Conservation (phyloP, 2,329 filamentous ascomycete genomes). For the Epichloe glyceriae region DNA sequence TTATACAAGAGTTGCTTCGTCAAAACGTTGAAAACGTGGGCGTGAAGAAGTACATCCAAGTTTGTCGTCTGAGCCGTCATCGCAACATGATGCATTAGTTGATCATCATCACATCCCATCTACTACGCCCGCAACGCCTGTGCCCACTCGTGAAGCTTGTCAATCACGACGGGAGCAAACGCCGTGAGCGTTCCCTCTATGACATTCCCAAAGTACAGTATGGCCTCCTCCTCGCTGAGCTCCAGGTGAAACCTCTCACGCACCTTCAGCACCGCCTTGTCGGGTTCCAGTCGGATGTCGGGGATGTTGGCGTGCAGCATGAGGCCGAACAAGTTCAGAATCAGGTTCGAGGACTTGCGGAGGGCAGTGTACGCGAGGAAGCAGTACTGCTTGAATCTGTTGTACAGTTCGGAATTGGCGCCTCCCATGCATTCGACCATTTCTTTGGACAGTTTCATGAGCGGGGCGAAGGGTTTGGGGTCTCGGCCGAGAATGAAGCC, state of each 20-base stretch:
- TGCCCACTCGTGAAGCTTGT: constrained; percentile 84
- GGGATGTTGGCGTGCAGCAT: constrained; percentile 98
- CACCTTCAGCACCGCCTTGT: constrained; percentile 90
- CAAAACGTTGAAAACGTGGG: no score
- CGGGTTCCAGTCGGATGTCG: constrained; percentile 81
- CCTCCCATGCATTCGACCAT: constrained; percentile 99
- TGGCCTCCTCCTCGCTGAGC: constrained; percentile 82
- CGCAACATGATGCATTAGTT: no score
- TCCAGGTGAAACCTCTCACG: constrained; percentile 90
- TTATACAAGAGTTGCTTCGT: no score
- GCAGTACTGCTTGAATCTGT: constrained; percentile 87
- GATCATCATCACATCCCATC: not conserved
- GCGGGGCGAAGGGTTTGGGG: constrained; percentile 90
- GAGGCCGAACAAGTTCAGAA: constrained; percentile 86
- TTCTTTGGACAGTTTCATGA: constrained; percentile 93
- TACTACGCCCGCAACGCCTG: constrained; percentile 70
- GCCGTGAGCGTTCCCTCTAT: constrained; percentile 87
- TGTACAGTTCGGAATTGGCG: constrained; percentile 64
- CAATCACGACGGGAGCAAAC: constrained; percentile 86
- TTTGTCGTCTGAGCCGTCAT: no score
- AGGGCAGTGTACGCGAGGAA: constrained; percentile 89
- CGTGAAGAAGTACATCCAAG: no score
- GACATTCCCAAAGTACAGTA: constrained; percentile 72
- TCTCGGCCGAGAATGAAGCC: constrained; percentile 95
- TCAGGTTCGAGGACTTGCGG: constrained; percentile 78